phyloP scores from a whole-genome alignment of 805 yeast species.

The Metschnikowia cerradonensis region DNA sequence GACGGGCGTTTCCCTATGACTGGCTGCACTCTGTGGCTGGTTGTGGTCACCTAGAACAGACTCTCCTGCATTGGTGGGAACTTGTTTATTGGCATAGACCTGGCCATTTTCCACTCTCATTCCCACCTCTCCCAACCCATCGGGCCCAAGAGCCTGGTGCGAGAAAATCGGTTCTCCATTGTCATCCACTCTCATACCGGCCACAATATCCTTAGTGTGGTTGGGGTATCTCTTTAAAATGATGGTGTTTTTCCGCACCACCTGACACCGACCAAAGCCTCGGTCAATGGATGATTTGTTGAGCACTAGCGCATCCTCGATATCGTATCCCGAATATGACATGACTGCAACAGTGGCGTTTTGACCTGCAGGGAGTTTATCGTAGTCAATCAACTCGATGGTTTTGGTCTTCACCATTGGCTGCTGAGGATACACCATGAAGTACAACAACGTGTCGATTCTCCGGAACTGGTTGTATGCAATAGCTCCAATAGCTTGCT shows the following conservation, averaged over 20 bases:
- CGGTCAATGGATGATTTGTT: slow-evolving; percentile 92
- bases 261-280: slow-evolving; percentile 98
- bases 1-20: slow-evolving; percentile 86
- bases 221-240: slow-evolving; percentile 88
- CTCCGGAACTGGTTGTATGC: slow-evolving; percentile 95
- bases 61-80: slow-evolving; percentile 82
- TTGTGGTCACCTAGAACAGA: slow-evolving; percentile 44
- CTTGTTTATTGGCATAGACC: slow-evolving; percentile 87
- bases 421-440: slow-evolving; percentile 98
- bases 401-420: slow-evolving; percentile 99
- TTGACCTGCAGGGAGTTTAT: slow-evolving; percentile 97
- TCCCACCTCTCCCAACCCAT: slow-evolving; percentile 97
- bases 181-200: slow-evolving; percentile 87
- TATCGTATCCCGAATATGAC: slow-evolving; percentile 99
- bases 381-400: slow-evolving; percentile 91
- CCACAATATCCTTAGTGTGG: slow-evolving; percentile 86
- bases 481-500: slow-evolving; percentile 99
- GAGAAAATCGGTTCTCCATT: slow-evolving; percentile 78
- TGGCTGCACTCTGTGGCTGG: slow-evolving; percentile 42
- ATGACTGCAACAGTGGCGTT: slow-evolving; percentile 98
- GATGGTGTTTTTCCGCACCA: slow-evolving; percentile 85
- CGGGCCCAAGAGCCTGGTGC: slow-evolving; percentile 84
- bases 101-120: slow-evolving; percentile 87
- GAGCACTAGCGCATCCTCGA: slow-evolving; percentile 95
- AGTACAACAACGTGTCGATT: slow-evolving; percentile 86